phyloP scores from a whole-genome alignment of 2,329 filamentous ascomycete genomes.

The Didymella lethalis region DNA sequence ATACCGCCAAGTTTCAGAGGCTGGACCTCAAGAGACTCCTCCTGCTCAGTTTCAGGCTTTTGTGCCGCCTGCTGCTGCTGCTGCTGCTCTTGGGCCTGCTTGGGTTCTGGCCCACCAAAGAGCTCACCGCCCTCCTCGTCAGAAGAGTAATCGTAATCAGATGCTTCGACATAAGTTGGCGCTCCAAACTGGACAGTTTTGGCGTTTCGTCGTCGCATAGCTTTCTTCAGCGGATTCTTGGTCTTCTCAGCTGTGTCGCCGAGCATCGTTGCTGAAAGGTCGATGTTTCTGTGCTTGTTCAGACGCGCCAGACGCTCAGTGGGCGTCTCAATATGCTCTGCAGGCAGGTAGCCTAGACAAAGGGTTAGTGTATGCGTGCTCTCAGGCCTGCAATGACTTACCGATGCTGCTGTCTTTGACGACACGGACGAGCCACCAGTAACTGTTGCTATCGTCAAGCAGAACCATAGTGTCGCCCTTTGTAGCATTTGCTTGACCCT shows the following conservation, averaged over 20 bases:
- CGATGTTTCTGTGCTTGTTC: conserved; percentile 98
- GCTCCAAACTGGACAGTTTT: conserved; percentile 88
- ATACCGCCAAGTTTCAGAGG: conserved; percentile 48
- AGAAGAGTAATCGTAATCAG: conserved; percentile 83
- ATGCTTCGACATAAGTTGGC: conserved; percentile 87
- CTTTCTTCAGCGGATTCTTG: conserved; percentile 82
- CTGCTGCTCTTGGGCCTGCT: conserved; percentile 35
- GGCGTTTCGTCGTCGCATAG: conserved; percentile 79
- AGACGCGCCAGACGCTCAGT: conserved; percentile 91
- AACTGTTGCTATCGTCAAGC: conserved; percentile 97
- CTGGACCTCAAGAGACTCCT: conserved; percentile 47
- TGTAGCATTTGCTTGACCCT: conserved; percentile 96
- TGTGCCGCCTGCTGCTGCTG: conserved; percentile 36
- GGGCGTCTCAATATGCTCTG: conserved; percentile 97
- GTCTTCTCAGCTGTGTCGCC: conserved; percentile 79
- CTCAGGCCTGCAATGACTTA: conserved; percentile 46
- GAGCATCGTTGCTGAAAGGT: conserved; percentile 77
- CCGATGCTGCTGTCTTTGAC: conserved; percentile 97
- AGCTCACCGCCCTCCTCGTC: conserved; percentile 70
- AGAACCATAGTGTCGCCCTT: conserved; percentile 99
- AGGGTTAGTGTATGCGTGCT: conserved; percentile 8
- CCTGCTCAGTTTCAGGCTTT: conserved; percentile 54
- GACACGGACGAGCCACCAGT: conserved; percentile 98
- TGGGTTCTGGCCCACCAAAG: conserved; percentile 48
- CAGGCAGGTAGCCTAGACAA: conserved; percentile 86